Evolutionary conservation across 805 yeast genomes (phyloP), one percentile per base, ranked within the genome.

Genomic region (Spathaspora boniae): DNA sequence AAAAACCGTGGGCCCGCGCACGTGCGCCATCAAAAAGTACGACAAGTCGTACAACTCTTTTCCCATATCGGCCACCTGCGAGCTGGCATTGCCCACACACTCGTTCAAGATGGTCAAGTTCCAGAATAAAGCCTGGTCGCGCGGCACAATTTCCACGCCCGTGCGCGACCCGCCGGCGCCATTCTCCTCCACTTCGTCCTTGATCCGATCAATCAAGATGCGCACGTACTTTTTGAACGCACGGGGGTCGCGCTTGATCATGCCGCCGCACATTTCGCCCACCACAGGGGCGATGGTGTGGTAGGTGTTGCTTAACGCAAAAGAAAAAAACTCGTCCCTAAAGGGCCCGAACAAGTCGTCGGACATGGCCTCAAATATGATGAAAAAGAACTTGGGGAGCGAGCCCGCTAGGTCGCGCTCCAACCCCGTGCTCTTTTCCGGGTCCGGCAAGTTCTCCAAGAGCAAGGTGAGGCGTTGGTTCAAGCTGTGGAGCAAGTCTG

Each of bases 141-240:
- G 71, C n/a, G 85, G 85, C 18, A 79, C 68, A 17, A 83, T 68
- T 20, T 83, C 89, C 5, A 72, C 64, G 0, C 82, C 76, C 4
- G 77, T 72, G 53, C 96, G 72, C 0, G 80, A 64, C 1, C 74
- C 59, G 3, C 97, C 98, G 0, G 97, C 97, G 3, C 78, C 83
- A 44, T 89, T 84, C 44, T 80, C 86, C 8, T 63, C 62, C 15
- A 91, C 68, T 51, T 91, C 95, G 22, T 71, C 76, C 24, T 68
- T 63, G 17, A 89, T 78, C 34, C 71, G 71, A 4, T 65, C 65
- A 31, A 70, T 59, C 14, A 83, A 56, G n/a, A 66, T 48, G 0
- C 63, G 54, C 24, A 73, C 68, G 18, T 76, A 54, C 29, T 54
- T 57, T 1, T 67, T 59, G 42, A 80, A 72, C 4, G 52, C 46